Percentiles rank a stretch among this genome's conserved stretches.
phyloP scores from a whole-genome alignment of 306 rosid genomes.

The Gastrolobium villosum region DNA sequence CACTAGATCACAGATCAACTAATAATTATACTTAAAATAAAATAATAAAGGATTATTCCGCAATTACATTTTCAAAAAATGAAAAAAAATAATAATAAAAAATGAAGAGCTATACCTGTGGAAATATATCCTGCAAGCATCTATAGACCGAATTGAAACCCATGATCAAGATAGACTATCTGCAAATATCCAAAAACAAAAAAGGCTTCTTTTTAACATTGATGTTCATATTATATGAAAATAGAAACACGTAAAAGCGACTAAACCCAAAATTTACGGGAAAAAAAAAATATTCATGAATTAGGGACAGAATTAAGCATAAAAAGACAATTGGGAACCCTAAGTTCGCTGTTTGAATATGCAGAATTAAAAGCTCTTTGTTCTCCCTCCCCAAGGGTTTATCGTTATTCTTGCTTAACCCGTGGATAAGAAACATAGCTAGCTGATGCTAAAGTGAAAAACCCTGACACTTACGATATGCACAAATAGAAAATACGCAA shows the following conservation, averaged over 20 bases:
- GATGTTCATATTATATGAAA: not conserved
- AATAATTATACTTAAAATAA: not conserved
- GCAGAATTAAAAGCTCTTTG: not conserved
- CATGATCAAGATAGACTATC: slow-evolving; percentile 57
- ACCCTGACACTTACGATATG: not conserved
- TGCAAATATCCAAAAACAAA: slow-evolving; percentile 41
- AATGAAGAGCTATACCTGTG: slow-evolving; percentile 59
- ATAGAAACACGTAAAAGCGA: slow-evolving; percentile 1
- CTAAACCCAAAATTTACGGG: not conserved
- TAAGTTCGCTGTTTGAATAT: slow-evolving; percentile 13
- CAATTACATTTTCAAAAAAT: not conserved
- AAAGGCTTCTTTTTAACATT: not conserved
- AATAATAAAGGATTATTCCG: not conserved
- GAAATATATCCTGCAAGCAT: slow-evolving; percentile 75
- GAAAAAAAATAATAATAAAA: not conserved
- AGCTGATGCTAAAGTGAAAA: not conserved
- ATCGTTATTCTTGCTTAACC: not conserved
- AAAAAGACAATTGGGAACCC: slow-evolving; percentile 26
- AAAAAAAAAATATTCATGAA: not conserved
- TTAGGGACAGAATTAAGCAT: not conserved
- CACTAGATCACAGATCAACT: slow-evolving; percentile 7
- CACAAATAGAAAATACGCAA: not conserved
- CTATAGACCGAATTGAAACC: slow-evolving; percentile 70
- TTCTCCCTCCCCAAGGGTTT: no score
- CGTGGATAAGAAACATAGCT: not conserved